Evolutionary conservation across 345 rosid genomes (phyloP).

Genomic region (Gynandropsis gynandra): DNA sequence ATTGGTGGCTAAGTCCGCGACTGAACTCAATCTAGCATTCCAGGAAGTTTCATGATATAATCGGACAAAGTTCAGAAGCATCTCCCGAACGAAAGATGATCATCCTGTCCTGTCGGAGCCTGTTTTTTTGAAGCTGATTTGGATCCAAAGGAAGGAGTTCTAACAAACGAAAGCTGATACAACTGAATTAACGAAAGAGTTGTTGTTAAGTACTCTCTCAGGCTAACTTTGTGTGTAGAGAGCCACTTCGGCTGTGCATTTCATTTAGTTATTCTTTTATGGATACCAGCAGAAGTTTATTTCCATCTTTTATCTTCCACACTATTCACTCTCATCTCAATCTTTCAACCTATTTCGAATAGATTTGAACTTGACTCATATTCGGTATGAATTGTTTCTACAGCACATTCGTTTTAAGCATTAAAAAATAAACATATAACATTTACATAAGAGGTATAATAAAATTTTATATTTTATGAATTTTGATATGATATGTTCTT

Average conservation of each 20-base stretch:
- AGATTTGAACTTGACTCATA: too few species aligned
- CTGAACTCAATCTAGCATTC: conserved; percentile 76
- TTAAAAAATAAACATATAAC: too few species aligned
- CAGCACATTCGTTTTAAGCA: too few species aligned
- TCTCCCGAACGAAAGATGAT: not conserved
- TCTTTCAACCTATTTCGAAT: too few species aligned
- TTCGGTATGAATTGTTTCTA: too few species aligned
- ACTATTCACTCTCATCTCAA: too few species aligned
- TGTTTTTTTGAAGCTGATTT: conserved; percentile 21
- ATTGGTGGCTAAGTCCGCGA: conserved; percentile 75
- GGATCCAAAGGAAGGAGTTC: conserved; percentile 24
- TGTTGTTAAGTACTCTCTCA: too few species aligned
- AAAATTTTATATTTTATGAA: too few species aligned
- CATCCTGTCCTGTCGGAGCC: conserved; percentile 4
- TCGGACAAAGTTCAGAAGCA: conserved; percentile 13
- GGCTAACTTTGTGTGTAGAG: conserved; percentile 13
- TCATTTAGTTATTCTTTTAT: conserved; percentile 12
- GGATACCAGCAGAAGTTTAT: not conserved
- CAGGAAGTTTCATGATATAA: conserved; percentile 57
- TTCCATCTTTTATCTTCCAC: too few species aligned
- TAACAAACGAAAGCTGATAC: conserved; percentile 25
- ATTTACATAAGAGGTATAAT: too few species aligned
- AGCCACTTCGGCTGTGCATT: conserved; percentile 22
- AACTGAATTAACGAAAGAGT: conserved; percentile 20
- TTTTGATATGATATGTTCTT: too few species aligned